These are phyloP conservation scores for Neonectria sp. DNA, from an alignment of 2,329 filamentous ascomycete genomes.

Conservation along the genomic window DNA sequence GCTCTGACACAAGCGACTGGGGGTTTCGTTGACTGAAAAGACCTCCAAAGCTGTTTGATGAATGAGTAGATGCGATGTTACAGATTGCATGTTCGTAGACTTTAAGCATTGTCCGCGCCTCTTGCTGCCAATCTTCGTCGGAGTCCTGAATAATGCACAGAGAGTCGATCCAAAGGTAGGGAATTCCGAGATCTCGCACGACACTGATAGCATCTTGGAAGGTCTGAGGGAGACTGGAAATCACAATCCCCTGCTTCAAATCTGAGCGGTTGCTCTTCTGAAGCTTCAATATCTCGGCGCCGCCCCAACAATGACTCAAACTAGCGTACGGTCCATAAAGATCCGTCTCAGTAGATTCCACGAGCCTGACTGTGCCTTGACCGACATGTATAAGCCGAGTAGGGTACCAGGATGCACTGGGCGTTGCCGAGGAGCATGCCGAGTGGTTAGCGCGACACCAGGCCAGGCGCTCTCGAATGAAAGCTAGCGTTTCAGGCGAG, in stretches of 20 bases:
- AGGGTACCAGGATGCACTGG: slow-evolving; percentile 1
- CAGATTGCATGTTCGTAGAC: slow-evolving; percentile 24
- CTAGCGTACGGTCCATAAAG: background rate
- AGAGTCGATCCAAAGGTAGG: slow-evolving; percentile 34
- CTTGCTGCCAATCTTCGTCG: slow-evolving; percentile 28
- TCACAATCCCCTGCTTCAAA: background rate
- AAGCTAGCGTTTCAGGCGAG: slow-evolving; percentile 1
- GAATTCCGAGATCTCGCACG: background rate
- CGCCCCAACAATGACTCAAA: slow-evolving; percentile 27
- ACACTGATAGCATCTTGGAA: slow-evolving; percentile 26
- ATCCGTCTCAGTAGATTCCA: background rate
- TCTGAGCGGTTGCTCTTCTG: background rate
- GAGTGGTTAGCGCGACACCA: slow-evolving; percentile 7
- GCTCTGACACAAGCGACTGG: background rate
- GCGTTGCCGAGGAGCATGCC: background rate
- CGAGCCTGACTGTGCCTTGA: background rate
- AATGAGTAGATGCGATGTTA: slow-evolving; percentile 25
- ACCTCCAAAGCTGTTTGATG: slow-evolving; percentile 13
- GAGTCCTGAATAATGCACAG: slow-evolving; percentile 36
- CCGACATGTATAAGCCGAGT: slow-evolving; percentile 17
- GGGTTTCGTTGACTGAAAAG: slow-evolving; percentile 18
- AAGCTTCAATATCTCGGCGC: slow-evolving; percentile 13
- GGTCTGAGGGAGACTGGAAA: slow-evolving; percentile 12
- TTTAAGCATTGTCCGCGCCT: slow-evolving; percentile 25
- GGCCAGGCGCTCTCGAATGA: slow-evolving; percentile 4